Base-by-base conservation (phyloP, 2,329 filamentous ascomycete genomes). In the Fusarium domesticum region DNA sequence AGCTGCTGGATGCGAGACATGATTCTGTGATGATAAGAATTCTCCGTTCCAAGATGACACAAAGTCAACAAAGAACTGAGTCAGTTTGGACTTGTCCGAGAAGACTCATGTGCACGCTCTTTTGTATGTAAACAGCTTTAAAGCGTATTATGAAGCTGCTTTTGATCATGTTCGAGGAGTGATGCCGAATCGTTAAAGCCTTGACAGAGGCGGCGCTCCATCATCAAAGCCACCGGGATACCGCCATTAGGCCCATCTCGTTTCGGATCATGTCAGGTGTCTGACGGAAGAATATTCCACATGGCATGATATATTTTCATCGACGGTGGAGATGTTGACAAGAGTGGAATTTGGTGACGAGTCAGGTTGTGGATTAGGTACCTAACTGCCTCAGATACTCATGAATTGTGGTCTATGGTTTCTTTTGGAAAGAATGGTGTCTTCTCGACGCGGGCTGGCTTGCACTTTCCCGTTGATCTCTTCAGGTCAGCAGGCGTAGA, bases 401-500 rank as follows among this genome's bases (percentile, higher is more conserved):
- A 28, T 28, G 23, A n/a, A n/a, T n/a, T n/a, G n/a, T n/a, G n/a
- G n/a, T n/a, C 23, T 28, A 11, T 12, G 14, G 14, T 28, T 12
- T 4, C 23, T 12, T 10, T 28, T 5, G 23, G 23, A 28, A 28
- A 10, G 23, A 28, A 12, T 28, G 23, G 23, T 11, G 23, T 28
- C 23, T 28, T 3, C 23, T n/a, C n/a, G n/a, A n/a, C 23, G 23
- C 23, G 23, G 23, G 23, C 14, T 12, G 10, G 23, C 23, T 28
- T 51, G 30, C 16, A 38, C 14, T 15, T 30, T 18, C 31, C 18
- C 37, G 43, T 37, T 37, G 39, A 36, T 39, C 17, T 31, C 36
- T 43, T 25, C 28, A 19, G 47, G 51, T 48, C 51, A 54, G 34
- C 39, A 42, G 40, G 33, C 18, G 17, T 18, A 18, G 25, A 14